Evolutionary conservation across 2,329 filamentous ascomycete species (phyloP).

Genomic region (Trichophyton mentagrophytes): DNA sequence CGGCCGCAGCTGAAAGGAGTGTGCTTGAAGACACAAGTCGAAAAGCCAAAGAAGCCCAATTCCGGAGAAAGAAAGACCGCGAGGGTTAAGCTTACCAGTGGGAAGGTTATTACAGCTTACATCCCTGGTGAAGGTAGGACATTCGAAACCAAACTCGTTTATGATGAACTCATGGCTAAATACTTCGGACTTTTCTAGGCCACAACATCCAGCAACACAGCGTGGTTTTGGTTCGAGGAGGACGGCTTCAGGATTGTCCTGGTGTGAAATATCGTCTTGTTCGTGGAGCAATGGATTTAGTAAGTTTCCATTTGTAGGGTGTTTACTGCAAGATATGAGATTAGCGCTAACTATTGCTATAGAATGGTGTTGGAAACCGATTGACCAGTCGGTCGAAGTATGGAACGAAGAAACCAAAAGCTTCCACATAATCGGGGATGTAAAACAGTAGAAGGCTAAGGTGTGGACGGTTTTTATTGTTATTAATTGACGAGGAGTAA

Average conservation of each 20-base stretch:
- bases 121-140: constrained; percentile 73
- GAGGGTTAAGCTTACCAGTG: constrained; percentile 75
- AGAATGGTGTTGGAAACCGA: constrained; percentile 84
- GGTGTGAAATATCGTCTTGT: constrained; percentile 95
- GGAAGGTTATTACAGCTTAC: constrained; percentile 79
- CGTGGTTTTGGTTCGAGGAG: constrained; percentile 89
- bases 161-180: background rate
- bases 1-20: constrained; percentile 87
- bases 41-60: constrained; percentile 97
- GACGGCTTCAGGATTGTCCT: constrained; percentile 89
- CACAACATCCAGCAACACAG: constrained; percentile 99
- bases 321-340: background rate
- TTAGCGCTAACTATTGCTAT: constrained; percentile 14
- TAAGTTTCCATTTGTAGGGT: constrained; percentile 34
- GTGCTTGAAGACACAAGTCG: constrained; percentile 84
- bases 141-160: background rate
- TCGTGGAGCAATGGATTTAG: constrained; percentile 81
- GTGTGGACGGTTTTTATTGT: background rate
- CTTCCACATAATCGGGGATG: background rate
- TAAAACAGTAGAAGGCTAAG: background rate
- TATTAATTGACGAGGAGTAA: background rate
- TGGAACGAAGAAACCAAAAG: constrained; percentile 95
- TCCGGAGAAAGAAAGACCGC: constrained; percentile 94
- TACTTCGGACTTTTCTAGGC: constrained; percentile 33
- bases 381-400: constrained; percentile 86